phyloP scores from a whole-genome alignment of 176 grass and related monocot genomes.

The Dendrocalamus sinicus region DNA sequence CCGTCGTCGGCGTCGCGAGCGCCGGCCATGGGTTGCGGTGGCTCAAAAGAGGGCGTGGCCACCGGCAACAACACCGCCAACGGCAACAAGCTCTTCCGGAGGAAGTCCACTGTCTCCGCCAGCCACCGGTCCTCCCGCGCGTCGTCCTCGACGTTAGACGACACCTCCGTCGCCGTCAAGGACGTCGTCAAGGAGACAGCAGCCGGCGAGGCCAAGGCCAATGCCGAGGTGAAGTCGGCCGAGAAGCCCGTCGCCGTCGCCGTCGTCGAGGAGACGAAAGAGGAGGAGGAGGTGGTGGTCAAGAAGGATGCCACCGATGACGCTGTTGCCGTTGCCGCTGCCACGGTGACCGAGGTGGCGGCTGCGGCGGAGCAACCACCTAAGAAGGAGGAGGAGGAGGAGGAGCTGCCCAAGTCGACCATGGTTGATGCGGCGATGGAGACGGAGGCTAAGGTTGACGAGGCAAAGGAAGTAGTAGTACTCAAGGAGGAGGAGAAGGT shows the following conservation, averaged over 20 bases:
- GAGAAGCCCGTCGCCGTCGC: background rate
- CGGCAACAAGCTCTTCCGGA: constrained; percentile 51
- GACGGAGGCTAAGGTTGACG: background rate
- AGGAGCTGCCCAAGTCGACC: constrained; percentile 38
- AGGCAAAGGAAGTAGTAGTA: constrained; percentile 8
- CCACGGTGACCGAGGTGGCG: background rate
- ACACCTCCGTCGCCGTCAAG: constrained; percentile 18
- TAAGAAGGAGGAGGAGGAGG: constrained; percentile 20
- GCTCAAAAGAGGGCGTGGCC: constrained; percentile 85
- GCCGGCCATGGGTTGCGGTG: constrained; percentile 82
- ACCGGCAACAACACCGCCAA: constrained; percentile 59
- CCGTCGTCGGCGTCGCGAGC: constrained; percentile 29
- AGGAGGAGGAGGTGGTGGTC: background rate
- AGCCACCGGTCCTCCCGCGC: constrained; percentile 8
- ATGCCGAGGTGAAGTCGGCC: background rate
- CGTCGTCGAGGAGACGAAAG: background rate
- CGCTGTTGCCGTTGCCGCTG: background rate
- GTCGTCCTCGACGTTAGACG: background rate
- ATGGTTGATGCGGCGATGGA: constrained; percentile 23
- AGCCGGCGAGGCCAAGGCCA: background rate
- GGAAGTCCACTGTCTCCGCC: constrained; percentile 52
- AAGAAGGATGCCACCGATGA: constrained; percentile 1
- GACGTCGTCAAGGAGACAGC: constrained; percentile 8
- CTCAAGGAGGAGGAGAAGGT: constrained; percentile 20
- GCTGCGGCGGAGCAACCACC: background rate